Conservation (phyloP, 352 stramenopile species). For the Pythium plurisporium region DNA sequence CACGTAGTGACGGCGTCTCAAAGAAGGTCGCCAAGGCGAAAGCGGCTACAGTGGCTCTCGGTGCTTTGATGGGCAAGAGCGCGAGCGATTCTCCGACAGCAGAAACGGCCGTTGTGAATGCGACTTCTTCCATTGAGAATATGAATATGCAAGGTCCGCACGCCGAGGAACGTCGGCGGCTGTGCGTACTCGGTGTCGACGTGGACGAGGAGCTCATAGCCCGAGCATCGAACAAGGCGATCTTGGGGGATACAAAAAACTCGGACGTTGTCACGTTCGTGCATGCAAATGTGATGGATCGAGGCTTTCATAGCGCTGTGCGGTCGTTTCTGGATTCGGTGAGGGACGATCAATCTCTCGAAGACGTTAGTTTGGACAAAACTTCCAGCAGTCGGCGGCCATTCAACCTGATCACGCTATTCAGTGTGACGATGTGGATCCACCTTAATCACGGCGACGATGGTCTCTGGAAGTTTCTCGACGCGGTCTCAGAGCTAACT, state of each 20-base stretch:
- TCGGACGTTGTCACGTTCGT: constrained; percentile 49
- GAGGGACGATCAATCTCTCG: constrained; percentile 18
- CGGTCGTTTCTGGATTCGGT: constrained; percentile 37
- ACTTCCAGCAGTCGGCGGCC: background rate
- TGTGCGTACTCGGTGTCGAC: constrained; percentile 68
- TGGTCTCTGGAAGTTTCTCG: constrained; percentile 67
- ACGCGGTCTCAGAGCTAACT: constrained; percentile 52
- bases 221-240: constrained; percentile 39
- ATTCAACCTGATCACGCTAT: constrained; percentile 75
- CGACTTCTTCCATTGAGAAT: too few relatives aligned
- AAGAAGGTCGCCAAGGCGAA: constrained; percentile 84
- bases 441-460: constrained; percentile 84
- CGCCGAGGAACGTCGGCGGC: background rate
- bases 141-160: too few relatives aligned
- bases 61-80: too few relatives aligned
- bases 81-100: too few relatives aligned
- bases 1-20: constrained; percentile 56
- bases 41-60: constrained; percentile 48
- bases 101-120: too few relatives aligned
- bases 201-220: constrained; percentile 69
- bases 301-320: constrained; percentile 39
- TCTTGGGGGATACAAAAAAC: constrained; percentile 12
- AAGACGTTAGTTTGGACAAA: too few relatives aligned
- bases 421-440: constrained; percentile 88
- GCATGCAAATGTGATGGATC: constrained; percentile 52